Evolutionary conservation across 192 early-diverging fungal genomes (phyloP), one percentile per base, ranked within the genome.

Genomic region (Coemansia guatemalensis): DNA sequence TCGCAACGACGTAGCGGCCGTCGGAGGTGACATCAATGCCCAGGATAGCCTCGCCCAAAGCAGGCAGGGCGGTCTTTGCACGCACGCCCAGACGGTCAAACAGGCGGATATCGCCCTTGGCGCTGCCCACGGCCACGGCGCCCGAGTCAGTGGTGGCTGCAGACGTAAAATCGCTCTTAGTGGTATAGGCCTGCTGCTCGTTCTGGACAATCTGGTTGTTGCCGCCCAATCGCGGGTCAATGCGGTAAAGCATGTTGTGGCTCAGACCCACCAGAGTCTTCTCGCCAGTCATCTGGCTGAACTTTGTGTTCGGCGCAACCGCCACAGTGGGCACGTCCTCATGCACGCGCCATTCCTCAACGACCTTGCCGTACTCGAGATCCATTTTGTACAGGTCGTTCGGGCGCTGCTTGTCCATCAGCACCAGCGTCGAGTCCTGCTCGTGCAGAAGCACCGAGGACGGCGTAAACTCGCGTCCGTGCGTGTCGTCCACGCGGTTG

Each of bases 321-420:
- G 87, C 83, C 58, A 83, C 76, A 3, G 87, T 85, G 7, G 84
- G 83, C n/a, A 91, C 71, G 47, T 88, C 66, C 49, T 93, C 89
- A 56, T 93, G 87, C 44, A 95, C 84, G 30, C 88, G 87, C 92
- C 93, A 98, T 76, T 96, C 92, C 58, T 98, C 94, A 12, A 95
- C 95, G 17, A 98, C 87, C 78, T 94, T 90, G 33, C 93, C 95
- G 67, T 82, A 80, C 68, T 94, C 91, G 27, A 98, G 74, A 73
- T 98, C 95, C 94, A 98, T 93, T 60, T 84, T 85, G 84, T 87
- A 95, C 52, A 95, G 81, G 35, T 84, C 88, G 62, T 92, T 77
- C 23, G 83, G 70, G 44, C 93, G 87, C 60, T 81, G 69, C 48
- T 84, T 77, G 60, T 91, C 82, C 86, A 91, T 85, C 65, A 95